Conservation (phyloP, 345 rosid species). For the Streptanthus diversifolius region DNA sequence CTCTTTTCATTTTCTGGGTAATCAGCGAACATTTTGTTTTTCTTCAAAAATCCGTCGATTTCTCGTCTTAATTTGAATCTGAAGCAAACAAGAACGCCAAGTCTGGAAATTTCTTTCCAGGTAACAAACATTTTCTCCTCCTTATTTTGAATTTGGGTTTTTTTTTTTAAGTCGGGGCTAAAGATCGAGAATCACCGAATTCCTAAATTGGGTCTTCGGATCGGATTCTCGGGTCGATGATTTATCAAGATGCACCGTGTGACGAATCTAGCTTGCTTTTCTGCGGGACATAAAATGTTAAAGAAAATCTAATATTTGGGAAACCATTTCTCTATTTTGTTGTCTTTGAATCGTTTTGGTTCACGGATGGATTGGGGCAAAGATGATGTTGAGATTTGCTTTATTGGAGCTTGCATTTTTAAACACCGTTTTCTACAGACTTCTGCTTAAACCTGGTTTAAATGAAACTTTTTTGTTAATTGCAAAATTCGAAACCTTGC, state of each 20-base stretch:
- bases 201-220: not conserved
- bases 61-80: conserved; percentile 13
- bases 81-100: conserved; percentile 1
- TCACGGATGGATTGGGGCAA: not conserved
- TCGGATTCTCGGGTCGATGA: conserved; percentile 11
- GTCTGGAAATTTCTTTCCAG: conserved; percentile 20
- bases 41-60: not conserved
- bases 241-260: not conserved
- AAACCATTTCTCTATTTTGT: not conserved
- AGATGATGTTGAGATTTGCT: conserved; percentile 13
- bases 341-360: conserved; percentile 10
- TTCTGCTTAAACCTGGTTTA: conserved; percentile 3
- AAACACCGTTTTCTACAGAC: not conserved
- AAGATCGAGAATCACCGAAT: conserved; percentile 8
- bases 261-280: conserved; percentile 32
- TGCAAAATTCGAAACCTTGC: conserved; percentile 5
- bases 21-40: not conserved
- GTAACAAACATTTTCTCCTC: not conserved
- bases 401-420: conserved; percentile 12
- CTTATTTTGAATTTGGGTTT: not conserved
- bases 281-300: too few relatives aligned
- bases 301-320: too few relatives aligned
- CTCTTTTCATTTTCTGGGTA: conserved; percentile 14
- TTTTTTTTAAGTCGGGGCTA: not conserved
- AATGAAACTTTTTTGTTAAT: not conserved